Base-by-base conservation (phyloP, 2,329 filamentous ascomycete species). In the Knufia petricola region DNA sequence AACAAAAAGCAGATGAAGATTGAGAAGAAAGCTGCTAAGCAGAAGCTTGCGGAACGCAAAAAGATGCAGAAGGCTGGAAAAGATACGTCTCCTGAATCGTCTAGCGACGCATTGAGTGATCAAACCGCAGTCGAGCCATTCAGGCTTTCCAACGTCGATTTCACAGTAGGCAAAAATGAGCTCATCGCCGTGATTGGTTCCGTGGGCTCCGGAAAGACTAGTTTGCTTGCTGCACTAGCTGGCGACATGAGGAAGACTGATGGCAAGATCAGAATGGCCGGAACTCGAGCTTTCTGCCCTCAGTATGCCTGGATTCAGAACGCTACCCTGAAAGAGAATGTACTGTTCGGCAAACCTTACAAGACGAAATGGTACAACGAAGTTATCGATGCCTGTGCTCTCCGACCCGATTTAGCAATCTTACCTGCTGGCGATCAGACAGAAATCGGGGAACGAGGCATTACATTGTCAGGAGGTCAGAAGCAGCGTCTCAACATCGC, bases 301-400 rank as follows among this genome's bases (percentile, higher is more conserved):
- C 90, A 98, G 63, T 95, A 95, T 61, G 87, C 92, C 0, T 98
- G 92, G 92, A 95, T 98, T 42, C 90, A 96, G 62, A 96, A 96
- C 60, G 76, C 87, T 0, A 86, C 84, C 0, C 77, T 96, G 2
- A 81, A 80, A 53, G 80, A 95, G 28, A 98, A 98, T 60, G 94
- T 98, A 51, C 67, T 87, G 0, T 96, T 96, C 60, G 90, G 90
- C 9, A 90, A 87, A 46, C 77, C 80, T 0, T 78, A 84, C 67
- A 75, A 94, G 46, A 75, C 75, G 50, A 69, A 71, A 2, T 95
- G 90, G 89, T 94, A 95, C 61, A 76, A 83, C 38, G 69, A 84
- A 45, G 88, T 95, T n/a, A 74, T 95, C 26, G 77, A 84, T 62
- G 87, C 87, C 8, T 96, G 90, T 64, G 88, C 90, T 1, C 72